These are phyloP conservation scores for Teunomyces atbi DNA, from an alignment of 805 yeast genomes.

Conservation along the genomic window DNA sequence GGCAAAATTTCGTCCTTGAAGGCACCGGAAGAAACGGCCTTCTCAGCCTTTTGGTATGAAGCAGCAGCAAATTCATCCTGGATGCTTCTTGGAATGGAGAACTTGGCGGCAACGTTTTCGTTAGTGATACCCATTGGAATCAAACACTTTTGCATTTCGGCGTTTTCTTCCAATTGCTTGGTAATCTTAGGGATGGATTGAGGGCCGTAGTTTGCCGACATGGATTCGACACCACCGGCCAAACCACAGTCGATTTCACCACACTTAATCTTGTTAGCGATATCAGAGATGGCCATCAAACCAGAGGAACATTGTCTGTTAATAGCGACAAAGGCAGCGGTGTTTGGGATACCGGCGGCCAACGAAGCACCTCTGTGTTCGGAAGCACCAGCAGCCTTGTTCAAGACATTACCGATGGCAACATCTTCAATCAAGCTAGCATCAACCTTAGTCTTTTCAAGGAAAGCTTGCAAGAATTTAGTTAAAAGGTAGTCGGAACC, in stretches of 20 bases:
- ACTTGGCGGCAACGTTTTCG: conserved; percentile 80
- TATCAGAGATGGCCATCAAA: conserved; percentile 82
- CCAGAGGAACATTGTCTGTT: conserved; percentile 97
- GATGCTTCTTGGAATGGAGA: conserved; percentile 57
- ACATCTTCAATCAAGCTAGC: conserved; percentile 70
- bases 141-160: conserved; percentile 61
- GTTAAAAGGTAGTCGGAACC: conserved; percentile 75
- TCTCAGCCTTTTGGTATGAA: conserved; percentile 82
- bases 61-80: conserved; percentile 90
- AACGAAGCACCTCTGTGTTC: conserved; percentile 91
- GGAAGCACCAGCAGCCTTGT: conserved; percentile 90
- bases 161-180: conserved; percentile 31
- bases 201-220: conserved; percentile 89
- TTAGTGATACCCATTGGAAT: conserved; percentile 97
- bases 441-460: conserved; percentile 53
- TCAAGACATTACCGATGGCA: conserved; percentile 87
- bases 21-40: conserved; percentile 66
- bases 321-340: conserved; percentile 74
- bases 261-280: conserved; percentile 80
- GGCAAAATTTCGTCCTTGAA: conserved; percentile 91
- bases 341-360: conserved; percentile 86
- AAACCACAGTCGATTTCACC: conserved; percentile 92
- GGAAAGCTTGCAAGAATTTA: conserved; percentile 60
- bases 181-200: conserved; percentile 57
- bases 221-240: conserved; percentile 92